phyloP scores from a whole-genome alignment of 257 asterid species.

The Anisodus acutangulus region DNA sequence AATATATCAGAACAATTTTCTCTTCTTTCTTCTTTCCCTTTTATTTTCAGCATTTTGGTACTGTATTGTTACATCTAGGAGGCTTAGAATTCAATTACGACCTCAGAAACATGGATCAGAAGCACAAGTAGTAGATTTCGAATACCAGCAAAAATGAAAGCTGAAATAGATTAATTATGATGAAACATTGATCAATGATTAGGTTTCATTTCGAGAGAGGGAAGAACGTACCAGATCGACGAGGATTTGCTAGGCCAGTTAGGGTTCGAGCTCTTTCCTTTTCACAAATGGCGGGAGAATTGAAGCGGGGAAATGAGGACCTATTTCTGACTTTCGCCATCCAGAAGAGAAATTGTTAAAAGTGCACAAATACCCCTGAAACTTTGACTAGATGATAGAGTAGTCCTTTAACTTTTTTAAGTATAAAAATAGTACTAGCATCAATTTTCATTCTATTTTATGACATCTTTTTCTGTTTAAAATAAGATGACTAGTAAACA shows the following conservation, averaged over 20 bases:
- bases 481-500: too few relatives aligned
- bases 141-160: not conserved
- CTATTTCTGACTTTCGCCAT: not conserved
- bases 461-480: too few relatives aligned
- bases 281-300: constrained; percentile 39
- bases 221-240: constrained; percentile 13
- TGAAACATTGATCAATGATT: not conserved
- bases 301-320: not conserved
- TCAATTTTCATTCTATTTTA: not conserved
- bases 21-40: too few relatives aligned
- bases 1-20: too few relatives aligned
- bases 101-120: not conserved
- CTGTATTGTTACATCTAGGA: not conserved
- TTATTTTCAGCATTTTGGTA: too few relatives aligned
- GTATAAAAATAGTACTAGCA: not conserved
- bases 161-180: not conserved
- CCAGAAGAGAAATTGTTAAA: not conserved
- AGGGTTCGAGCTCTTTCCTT: constrained; percentile 25
- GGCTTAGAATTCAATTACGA: not conserved
- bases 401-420: not conserved
- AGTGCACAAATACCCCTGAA: not conserved
- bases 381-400: not conserved
- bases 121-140: not conserved
- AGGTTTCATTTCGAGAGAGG: not conserved
- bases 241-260: not conserved